These are phyloP conservation scores for Leptographium wingfieldii DNA, from an alignment of 2,329 filamentous ascomycete genomes.

Conservation along the genomic window DNA sequence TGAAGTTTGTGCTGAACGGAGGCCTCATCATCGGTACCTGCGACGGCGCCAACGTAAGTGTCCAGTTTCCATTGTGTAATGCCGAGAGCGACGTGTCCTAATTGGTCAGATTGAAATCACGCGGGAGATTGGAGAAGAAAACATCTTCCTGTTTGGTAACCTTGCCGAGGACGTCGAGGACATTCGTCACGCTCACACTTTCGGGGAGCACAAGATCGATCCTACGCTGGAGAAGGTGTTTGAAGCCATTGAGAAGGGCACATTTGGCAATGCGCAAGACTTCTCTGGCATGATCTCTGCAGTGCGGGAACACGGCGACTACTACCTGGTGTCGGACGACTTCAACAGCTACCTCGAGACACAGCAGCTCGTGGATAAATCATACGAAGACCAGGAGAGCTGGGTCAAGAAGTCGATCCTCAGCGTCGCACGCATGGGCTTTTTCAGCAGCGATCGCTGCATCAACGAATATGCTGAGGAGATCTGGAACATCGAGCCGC, in stretches of 20 bases:
- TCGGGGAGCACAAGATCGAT: constrained; percentile 68
- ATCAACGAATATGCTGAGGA: constrained; percentile 95
- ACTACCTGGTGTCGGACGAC: constrained; percentile 95
- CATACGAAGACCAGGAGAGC: constrained; percentile 81
- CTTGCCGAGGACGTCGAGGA: constrained; percentile 94
- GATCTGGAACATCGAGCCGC: constrained; percentile 93
- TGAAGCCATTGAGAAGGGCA: constrained; percentile 63
- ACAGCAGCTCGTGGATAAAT: constrained; percentile 79
- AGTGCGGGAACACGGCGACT: constrained; percentile 87
- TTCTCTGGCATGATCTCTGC: constrained; percentile 77
- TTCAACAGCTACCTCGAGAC: constrained; percentile 92
- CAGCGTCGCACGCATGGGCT: constrained; percentile 87
- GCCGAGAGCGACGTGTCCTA: not conserved
- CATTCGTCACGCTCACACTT: constrained; percentile 79
- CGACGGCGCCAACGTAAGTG: constrained; percentile 85
- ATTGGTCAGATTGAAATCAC: constrained; percentile 75
- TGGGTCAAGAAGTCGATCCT: constrained; percentile 88
- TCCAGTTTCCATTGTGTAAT: not conserved
- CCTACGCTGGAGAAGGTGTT: constrained; percentile 70
- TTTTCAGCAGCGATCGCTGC: constrained; percentile 90
- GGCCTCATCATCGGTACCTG: constrained; percentile 96
- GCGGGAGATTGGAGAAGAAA: constrained; percentile 87
- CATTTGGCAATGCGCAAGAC: constrained; percentile 65
- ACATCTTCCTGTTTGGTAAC: constrained; percentile 97
- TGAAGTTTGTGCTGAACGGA: constrained; percentile 98